Evolutionary conservation across 108 stramenopile species (phyloP).

Genomic region (Fragilariopsis cylindrus): DNA sequence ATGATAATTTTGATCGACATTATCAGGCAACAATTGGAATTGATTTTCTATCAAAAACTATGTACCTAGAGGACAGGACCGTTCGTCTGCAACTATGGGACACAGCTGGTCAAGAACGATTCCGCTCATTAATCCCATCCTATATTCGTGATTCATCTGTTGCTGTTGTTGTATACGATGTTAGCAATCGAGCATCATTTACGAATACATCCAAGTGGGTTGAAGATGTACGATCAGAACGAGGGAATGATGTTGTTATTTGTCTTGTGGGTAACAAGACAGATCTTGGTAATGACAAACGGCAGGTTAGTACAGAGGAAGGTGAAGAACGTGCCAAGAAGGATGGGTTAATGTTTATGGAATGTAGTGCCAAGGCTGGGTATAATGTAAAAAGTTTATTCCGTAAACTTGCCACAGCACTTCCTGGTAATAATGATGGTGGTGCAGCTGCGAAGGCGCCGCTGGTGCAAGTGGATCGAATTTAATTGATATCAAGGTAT

Average conservation of each 20-base stretch:
- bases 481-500: constrained; percentile 93
- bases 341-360: constrained; percentile 96
- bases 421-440: constrained; percentile 90
- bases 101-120: constrained; percentile 98
- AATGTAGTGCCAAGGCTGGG: constrained; percentile 97
- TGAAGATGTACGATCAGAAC: constrained; percentile 96
- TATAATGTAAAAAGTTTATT: constrained; percentile 98
- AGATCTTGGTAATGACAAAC: constrained; percentile 94
- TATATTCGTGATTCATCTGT: constrained; percentile 99
- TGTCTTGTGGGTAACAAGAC: constrained; percentile 99
- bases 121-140: constrained; percentile 93
- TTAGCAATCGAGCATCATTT: constrained; percentile 95
- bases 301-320: constrained; percentile 96
- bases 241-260: constrained; percentile 98
- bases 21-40: constrained; percentile 99
- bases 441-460: constrained; percentile 45
- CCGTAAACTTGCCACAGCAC: constrained; percentile 94
- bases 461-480: constrained; percentile 63
- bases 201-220: constrained; percentile 98
- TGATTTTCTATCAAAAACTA: constrained; percentile 99
- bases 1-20: constrained; percentile 95
- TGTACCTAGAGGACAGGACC: constrained; percentile 98
- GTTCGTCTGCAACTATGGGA: constrained; percentile 99
- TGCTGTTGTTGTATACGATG: constrained; percentile 98
- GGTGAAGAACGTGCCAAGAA: constrained; percentile 94